Evolutionary conservation across 352 stramenopile species (phyloP).

Genomic region (Phytophthora agathidicida): DNA sequence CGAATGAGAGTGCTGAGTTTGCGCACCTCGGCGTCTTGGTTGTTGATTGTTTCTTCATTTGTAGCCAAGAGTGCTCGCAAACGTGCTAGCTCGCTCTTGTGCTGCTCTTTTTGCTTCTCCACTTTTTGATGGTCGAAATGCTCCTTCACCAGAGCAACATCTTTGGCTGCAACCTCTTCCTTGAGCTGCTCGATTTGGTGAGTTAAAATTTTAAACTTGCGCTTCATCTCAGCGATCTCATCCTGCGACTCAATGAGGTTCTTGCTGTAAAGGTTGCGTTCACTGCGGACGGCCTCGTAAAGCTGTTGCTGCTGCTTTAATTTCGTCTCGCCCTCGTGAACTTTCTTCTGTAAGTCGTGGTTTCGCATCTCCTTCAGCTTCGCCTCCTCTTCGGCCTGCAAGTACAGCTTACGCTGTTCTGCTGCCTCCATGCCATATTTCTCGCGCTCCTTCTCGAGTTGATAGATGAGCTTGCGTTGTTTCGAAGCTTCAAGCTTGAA

Average conservation of each 20-base stretch:
- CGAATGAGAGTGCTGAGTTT: constrained; percentile 93
- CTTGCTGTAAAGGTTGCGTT: constrained; percentile 96
- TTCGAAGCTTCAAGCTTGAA: constrained; percentile 89
- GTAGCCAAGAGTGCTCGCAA: constrained; percentile 87
- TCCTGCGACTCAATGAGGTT: constrained; percentile 96
- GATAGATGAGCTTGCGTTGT: constrained; percentile 91
- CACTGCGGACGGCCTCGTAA: constrained; percentile 94
- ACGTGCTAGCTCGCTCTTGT: constrained; percentile 93
- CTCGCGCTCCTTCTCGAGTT: constrained; percentile 93
- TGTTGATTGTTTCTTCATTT: constrained; percentile 94
- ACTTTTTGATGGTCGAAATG: constrained; percentile 96
- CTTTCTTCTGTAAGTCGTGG: constrained; percentile 85
- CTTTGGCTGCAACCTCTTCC: constrained; percentile 95
- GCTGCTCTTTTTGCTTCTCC: constrained; percentile 94
- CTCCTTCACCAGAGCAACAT: constrained; percentile 95
- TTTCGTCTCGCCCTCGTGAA: constrained; percentile 92
- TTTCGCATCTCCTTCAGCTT: constrained; percentile 86
- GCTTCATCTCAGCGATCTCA: constrained; percentile 96
- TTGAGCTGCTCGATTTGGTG: constrained; percentile 97
- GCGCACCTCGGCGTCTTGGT: constrained; percentile 94
- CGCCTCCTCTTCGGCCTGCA: constrained; percentile 82
- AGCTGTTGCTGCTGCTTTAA: constrained; percentile 97
- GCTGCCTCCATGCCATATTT: constrained; percentile 90
- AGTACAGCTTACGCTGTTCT: constrained; percentile 85
- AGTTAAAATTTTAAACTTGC: constrained; percentile 97